A percentile compares a stretch with the other conserved stretches of the same genome.
Conservation (phyloP, 768 basidiomycete species). For the Mycena leptocephala region DNA sequence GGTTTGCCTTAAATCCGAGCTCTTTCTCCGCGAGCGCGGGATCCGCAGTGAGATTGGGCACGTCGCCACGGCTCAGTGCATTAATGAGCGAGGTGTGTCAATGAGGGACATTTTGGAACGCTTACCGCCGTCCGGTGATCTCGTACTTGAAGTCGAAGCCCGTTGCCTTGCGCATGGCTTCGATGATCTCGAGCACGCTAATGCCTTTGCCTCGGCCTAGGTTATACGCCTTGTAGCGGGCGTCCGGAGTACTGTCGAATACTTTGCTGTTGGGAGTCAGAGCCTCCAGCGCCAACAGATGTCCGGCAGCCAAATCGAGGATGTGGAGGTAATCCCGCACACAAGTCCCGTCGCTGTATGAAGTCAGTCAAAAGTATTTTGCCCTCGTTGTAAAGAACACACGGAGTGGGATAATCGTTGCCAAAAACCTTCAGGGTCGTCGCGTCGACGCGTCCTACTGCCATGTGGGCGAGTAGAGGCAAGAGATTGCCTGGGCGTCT, state of each 20-base stretch:
- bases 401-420: slow-evolving; percentile 97
- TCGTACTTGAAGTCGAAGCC: slow-evolving; percentile 92
- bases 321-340: slow-evolving; percentile 97
- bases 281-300: slow-evolving; percentile 92
- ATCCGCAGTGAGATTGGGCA: slow-evolving; percentile 96
- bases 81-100: slow-evolving; percentile 23
- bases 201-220: slow-evolving; percentile 94
- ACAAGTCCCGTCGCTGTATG: slow-evolving; percentile 91
- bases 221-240: slow-evolving; percentile 94
- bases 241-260: slow-evolving; percentile 71
- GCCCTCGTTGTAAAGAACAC: slow-evolving; percentile 43
- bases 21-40: slow-evolving; percentile 93
- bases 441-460: slow-evolving; percentile 88
- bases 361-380: neutral
- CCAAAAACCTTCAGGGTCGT: slow-evolving; percentile 89
- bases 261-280: slow-evolving; percentile 73
- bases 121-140: slow-evolving; percentile 92
- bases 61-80: slow-evolving; percentile 86
- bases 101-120: slow-evolving; percentile 25
- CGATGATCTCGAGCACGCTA: slow-evolving; percentile 94
- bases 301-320: slow-evolving; percentile 95
- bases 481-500: slow-evolving; percentile 96
- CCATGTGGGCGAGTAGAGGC: slow-evolving; percentile 95
- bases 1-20: slow-evolving; percentile 90
- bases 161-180: slow-evolving; percentile 94